Percentiles rank a stretch among this genome's conserved stretches.
Conservation (phyloP, 2,329 filamentous ascomycete genomes). For the Fusarium redolens region DNA sequence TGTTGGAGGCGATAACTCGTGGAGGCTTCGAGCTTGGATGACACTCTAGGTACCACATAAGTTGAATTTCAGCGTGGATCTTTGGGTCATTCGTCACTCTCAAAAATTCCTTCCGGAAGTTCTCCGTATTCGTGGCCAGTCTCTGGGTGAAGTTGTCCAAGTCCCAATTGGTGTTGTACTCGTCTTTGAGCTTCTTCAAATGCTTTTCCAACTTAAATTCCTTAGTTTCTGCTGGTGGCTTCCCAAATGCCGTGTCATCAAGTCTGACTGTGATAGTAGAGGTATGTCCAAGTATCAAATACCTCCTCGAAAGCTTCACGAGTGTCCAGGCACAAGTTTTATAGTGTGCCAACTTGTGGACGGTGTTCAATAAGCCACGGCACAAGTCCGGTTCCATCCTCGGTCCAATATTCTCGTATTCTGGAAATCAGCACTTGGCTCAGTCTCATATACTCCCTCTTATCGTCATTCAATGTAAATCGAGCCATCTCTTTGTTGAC, state of each 20-base stretch:
- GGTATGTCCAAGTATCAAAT: not conserved
- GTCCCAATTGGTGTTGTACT: slow-evolving; percentile 7
- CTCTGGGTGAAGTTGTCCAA: not conserved
- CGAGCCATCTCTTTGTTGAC: not conserved
- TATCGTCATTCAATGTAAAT: not conserved
- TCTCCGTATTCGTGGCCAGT: not conserved
- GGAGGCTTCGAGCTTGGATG: slow-evolving; percentile 8
- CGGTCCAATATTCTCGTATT: slow-evolving; percentile 1
- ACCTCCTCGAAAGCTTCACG: slow-evolving; percentile 5
- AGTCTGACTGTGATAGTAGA: not conserved
- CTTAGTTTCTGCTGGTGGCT: not conserved
- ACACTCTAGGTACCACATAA: slow-evolving; percentile 30
- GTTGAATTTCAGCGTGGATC: slow-evolving; percentile 41
- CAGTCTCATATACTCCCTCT: not conserved
- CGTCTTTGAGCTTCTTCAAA: not conserved
- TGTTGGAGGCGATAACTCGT: slow-evolving; percentile 36
- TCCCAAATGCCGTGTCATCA: not conserved
- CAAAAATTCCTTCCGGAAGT: not conserved
- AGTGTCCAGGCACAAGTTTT: slow-evolving; percentile 14
- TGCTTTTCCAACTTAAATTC: not conserved
- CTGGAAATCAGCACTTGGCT: not conserved
- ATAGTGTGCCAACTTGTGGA: slow-evolving; percentile 33
- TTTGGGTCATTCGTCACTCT: not conserved
- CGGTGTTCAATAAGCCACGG: slow-evolving; percentile 13
- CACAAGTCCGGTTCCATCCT: not conserved